Conservation (phyloP, 306 rosid genomes). For the Spatholobus suberectus region DNA sequence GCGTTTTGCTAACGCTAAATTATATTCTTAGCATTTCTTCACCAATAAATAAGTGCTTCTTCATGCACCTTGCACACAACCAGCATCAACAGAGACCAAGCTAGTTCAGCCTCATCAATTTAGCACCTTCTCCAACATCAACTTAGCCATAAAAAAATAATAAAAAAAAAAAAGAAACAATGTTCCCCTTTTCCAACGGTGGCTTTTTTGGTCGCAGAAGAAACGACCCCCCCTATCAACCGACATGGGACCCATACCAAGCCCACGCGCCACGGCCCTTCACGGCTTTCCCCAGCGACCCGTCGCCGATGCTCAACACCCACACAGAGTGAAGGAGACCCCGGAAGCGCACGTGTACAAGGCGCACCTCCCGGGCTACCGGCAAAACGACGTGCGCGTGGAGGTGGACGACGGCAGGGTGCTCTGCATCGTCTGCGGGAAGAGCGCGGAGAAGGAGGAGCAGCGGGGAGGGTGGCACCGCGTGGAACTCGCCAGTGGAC, state of each 20-base stretch:
- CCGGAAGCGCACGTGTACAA: constrained; percentile 48
- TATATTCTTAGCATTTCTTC: no score
- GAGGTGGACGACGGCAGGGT: constrained; percentile 54
- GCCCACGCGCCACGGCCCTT: not conserved
- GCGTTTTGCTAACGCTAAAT: no score
- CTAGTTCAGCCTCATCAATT: no score
- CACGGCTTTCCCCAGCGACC: constrained; percentile 25
- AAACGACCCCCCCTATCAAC: constrained; percentile 9
- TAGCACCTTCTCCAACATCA: no score
- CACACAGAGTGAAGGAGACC: constrained; percentile 52
- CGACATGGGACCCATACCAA: constrained; percentile 20
- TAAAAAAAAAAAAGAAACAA: no score
- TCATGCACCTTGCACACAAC: not conserved
- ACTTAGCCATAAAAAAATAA: no score
- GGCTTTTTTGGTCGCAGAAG: constrained; percentile 31
- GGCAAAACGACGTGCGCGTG: constrained; percentile 53
- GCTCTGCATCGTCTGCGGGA: constrained; percentile 54
- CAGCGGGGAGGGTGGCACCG: constrained; percentile 44
- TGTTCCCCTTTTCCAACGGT: no score
- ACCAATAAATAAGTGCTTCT: constrained; percentile 7
- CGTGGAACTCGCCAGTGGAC: constrained; percentile 44
- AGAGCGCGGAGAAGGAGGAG: constrained; percentile 47
- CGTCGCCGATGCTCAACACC: constrained; percentile 29
- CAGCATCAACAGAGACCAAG: no score
- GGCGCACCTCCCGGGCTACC: constrained; percentile 54